Conservation (phyloP, 2,329 filamentous ascomycete genomes). For the Colletotrichum coccodes region DNA sequence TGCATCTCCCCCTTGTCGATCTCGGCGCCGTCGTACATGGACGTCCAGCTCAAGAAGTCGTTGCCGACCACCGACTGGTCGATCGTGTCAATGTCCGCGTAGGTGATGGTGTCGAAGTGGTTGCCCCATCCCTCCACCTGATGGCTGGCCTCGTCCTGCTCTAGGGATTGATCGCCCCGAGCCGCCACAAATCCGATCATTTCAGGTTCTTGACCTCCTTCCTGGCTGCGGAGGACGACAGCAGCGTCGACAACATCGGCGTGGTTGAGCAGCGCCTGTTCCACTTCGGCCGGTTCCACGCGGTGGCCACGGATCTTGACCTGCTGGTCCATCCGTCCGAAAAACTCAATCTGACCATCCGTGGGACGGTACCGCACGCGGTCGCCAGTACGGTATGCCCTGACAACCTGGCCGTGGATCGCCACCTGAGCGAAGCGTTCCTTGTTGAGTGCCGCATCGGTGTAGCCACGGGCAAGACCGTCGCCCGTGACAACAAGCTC, state of each 20-base stretch:
- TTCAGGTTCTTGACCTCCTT: slow-evolving; percentile 5
- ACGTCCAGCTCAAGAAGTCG: slow-evolving; percentile 44
- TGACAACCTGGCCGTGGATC: slow-evolving; percentile 1
- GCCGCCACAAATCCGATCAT: slow-evolving; percentile 31
- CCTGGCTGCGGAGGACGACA: slow-evolving; percentile 27
- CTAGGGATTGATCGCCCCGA: background rate
- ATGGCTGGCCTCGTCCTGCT: slow-evolving; percentile 4
- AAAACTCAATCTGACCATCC: slow-evolving; percentile 39
- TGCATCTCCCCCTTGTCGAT: slow-evolving; percentile 42
- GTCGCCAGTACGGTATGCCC: slow-evolving; percentile 42
- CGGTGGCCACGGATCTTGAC: slow-evolving; percentile 45
- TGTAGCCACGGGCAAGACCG: slow-evolving; percentile 38
- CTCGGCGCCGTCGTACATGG: slow-evolving; percentile 41
- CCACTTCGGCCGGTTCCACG: slow-evolving; percentile 41
- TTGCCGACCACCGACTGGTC: slow-evolving; percentile 31
- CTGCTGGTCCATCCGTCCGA: slow-evolving; percentile 41
- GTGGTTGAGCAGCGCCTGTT: slow-evolving; percentile 34
- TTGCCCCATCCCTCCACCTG: slow-evolving; percentile 36
- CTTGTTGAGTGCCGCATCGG: slow-evolving; percentile 19
- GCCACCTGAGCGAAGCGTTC: slow-evolving; percentile 34
- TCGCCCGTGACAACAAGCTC: slow-evolving; percentile 42
- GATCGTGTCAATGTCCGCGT: slow-evolving; percentile 31
- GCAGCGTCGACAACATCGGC: slow-evolving; percentile 33
- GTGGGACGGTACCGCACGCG: slow-evolving; percentile 34
- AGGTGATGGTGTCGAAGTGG: slow-evolving; percentile 33